These are phyloP conservation scores for Ceratocystis huliohia DNA, from an alignment of 2,329 filamentous ascomycete species.

Conservation along the genomic window DNA sequence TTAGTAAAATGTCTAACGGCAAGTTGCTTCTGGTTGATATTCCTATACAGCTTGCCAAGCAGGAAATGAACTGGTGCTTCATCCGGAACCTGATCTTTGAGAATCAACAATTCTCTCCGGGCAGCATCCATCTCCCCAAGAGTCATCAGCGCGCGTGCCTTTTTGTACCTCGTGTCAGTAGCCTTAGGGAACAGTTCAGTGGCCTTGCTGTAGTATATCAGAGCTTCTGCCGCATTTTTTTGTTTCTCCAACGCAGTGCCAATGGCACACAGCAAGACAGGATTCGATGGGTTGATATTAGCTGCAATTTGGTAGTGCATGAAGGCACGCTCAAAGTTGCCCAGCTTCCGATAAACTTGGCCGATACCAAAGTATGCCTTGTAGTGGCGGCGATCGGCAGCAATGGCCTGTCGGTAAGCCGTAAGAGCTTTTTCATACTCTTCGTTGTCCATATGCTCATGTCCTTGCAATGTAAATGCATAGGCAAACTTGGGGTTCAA, in stretches of 20 bases:
- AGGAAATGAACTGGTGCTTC: slow-evolving; percentile 94
- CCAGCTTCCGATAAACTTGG: slow-evolving; percentile 75
- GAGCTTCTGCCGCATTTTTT: slow-evolving; percentile 64
- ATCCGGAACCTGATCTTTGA: slow-evolving; percentile 85
- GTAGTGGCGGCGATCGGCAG: slow-evolving; percentile 80
- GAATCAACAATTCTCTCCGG: slow-evolving; percentile 67
- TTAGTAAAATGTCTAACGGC: slow-evolving; percentile 93
- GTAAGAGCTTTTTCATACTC: slow-evolving; percentile 91
- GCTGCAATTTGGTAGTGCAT: slow-evolving; percentile 82
- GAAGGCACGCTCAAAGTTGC: slow-evolving; percentile 81
- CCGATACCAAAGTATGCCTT: slow-evolving; percentile 94
- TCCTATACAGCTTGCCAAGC: slow-evolving; percentile 71
- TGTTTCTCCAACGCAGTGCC: slow-evolving; percentile 81
- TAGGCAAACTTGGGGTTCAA: slow-evolving; percentile 85
- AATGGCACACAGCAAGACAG: slow-evolving; percentile 84
- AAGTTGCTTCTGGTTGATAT: slow-evolving; percentile 56
- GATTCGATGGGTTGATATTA: slow-evolving; percentile 83
- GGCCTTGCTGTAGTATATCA: slow-evolving; percentile 71
- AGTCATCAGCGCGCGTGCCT: slow-evolving; percentile 73
- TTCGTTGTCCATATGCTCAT: slow-evolving; percentile 91
- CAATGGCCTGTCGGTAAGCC: slow-evolving; percentile 74
- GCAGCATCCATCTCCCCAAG: slow-evolving; percentile 59
- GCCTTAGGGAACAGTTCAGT: slow-evolving; percentile 70
- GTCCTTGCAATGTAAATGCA: slow-evolving; percentile 87
- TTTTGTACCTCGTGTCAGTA: slow-evolving; percentile 80